These are phyloP conservation scores for Omphalea diandra DNA, from an alignment of 441 rosid species.

Conservation along the genomic window DNA sequence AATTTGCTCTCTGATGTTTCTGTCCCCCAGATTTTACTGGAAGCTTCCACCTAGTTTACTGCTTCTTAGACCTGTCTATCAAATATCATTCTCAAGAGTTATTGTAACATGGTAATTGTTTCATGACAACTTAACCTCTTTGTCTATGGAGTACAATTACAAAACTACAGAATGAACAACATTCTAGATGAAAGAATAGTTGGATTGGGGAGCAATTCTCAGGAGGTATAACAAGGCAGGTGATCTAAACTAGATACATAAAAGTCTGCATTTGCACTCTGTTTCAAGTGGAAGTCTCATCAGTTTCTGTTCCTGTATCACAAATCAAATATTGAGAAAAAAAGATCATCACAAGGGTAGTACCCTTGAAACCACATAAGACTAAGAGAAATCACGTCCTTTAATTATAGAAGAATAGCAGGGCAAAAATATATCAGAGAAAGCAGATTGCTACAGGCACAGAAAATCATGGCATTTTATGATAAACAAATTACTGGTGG, in stretches of 20 bases:
- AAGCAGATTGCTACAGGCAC: constrained; percentile 2
- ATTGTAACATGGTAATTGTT: background rate
- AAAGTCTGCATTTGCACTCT: constrained; percentile 25
- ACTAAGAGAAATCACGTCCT: background rate
- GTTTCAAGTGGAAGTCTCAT: constrained; percentile 26
- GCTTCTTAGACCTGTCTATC: background rate
- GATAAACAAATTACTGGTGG: background rate
- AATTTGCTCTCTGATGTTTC: too few species aligned
- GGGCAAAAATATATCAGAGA: background rate
- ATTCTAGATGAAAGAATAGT: background rate
- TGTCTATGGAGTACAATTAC: background rate
- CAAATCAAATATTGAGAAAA: background rate
- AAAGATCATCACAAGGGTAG: background rate
- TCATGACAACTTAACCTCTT: background rate
- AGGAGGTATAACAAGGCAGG: background rate
- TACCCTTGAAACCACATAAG: background rate
- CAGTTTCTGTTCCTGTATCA: constrained; percentile 29
- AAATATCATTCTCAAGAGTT: background rate
- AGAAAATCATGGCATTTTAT: background rate
- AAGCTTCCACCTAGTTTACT: background rate
- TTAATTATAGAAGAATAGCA: too few species aligned
- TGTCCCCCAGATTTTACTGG: background rate
- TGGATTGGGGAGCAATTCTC: background rate
- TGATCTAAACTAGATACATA: constrained; percentile 19
- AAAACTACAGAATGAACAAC: background rate